Base-by-base conservation (phyloP, 2,329 filamentous ascomycete genomes). In the Neopestalotiopsis rosae region DNA sequence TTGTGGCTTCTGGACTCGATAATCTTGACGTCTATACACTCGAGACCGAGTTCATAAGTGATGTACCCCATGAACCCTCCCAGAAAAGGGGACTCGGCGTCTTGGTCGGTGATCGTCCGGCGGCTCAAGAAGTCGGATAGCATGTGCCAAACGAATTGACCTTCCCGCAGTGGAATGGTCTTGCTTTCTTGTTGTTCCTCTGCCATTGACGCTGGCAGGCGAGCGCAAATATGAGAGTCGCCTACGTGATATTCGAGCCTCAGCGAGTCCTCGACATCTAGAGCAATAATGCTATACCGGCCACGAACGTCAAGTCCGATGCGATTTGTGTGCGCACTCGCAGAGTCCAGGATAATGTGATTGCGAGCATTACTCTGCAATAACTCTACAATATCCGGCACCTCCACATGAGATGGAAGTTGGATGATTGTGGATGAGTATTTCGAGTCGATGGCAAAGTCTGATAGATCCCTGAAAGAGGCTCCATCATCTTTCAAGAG, bases 31-130 rank as follows among this genome's bases (percentile, higher is more conserved):
- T 83, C 79, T 67, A 90, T 90, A 20, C 86, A 89, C 72, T 86
- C 83, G 1, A 97, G 82, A 0, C 94, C 93, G 77, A 94, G 89
- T 78, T 97, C 94, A 70, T 97, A 97, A 0, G 93, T 94, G 65
- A 94, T 87, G 75, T 92, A 97, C 0, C 94, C 94, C 81, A 97
- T 89, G 69, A 97, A 90, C 0, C 94, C 94, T 65, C 94, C 94
- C 80, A 93, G 89, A 77, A 97, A 97, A 0, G 92, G 88, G 0
- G 81, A 81, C 42, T 79, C 76, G 0, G 75, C 71, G 32, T 45
- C 77, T 74, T 0, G 74, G 71, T 34, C 74, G 68, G 34, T 76
- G 68, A 9, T 74, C 69, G 30, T 72, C 45, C 5, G 72, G 42
- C 1, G 78, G 56, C 32, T 72, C 75, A n/a, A 78, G 57, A 86